phyloP scores from a whole-genome alignment of 805 yeast species.

The Yarrowia keelungensis region DNA sequence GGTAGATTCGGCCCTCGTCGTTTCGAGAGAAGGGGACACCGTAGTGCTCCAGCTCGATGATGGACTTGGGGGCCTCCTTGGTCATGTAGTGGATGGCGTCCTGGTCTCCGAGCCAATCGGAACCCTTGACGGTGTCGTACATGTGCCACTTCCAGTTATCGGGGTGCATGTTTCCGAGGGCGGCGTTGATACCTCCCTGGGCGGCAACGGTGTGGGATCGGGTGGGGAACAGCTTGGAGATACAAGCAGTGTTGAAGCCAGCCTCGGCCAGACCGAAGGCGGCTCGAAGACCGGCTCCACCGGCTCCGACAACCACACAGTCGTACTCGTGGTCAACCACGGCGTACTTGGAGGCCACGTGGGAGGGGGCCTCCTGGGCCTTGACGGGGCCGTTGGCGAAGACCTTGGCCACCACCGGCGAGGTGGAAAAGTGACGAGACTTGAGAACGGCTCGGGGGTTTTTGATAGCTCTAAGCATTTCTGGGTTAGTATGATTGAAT shows the following conservation, averaged over 20 bases:
- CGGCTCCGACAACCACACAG: conserved; percentile 98
- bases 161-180: conserved; percentile 96
- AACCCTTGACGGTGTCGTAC: conserved; percentile 99
- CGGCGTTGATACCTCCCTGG: conserved; percentile 99
- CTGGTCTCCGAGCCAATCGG: conserved; percentile 99
- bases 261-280: conserved; percentile 98
- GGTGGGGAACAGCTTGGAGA: conserved; percentile 95
- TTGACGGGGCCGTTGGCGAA: conserved; percentile 51
- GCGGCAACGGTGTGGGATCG: conserved; percentile 99
- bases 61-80: conserved; percentile 94
- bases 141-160: conserved; percentile 99
- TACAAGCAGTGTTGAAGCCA: conserved; percentile 97
- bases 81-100: conserved; percentile 99
- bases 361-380: conserved; percentile 58
- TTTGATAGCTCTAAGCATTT: conserved; percentile 38
- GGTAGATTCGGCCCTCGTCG: conserved; percentile 95
- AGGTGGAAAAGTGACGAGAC: conserved; percentile 46
- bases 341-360: conserved; percentile 75
- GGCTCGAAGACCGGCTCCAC: conserved; percentile 99
- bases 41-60: conserved; percentile 95
- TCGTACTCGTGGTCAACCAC: conserved; percentile 97
- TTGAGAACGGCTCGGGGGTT: conserved; percentile 39
- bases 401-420: conserved; percentile 47
- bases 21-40: conserved; percentile 99
- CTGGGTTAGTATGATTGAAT: conserved; percentile 9